phyloP scores from a whole-genome alignment of 495 filamentous ascomycete species.

The Penicillium daleae region DNA sequence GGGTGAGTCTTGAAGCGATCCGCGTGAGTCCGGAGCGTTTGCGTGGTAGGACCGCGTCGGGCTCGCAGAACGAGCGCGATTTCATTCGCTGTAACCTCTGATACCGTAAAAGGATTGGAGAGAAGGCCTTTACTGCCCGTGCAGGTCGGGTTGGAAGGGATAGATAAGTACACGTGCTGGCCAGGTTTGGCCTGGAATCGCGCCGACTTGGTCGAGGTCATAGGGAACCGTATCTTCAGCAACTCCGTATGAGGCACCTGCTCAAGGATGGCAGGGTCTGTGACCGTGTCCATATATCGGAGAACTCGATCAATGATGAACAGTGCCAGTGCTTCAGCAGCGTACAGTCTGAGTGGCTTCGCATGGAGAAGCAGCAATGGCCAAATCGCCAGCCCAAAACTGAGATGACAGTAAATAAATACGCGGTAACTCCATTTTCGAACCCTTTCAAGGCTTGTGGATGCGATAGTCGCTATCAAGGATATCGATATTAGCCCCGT shows the following conservation, averaged over 20 bases:
- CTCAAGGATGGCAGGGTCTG: not conserved
- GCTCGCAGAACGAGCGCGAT: conserved; percentile 13
- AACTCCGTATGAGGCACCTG: not conserved
- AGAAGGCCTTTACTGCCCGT: conserved; percentile 3
- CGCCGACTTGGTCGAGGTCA: conserved; percentile 5
- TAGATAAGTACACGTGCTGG: conserved; percentile 9
- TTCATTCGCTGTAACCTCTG: conserved; percentile 1
- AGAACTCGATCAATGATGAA: conserved; percentile 14
- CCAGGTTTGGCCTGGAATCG: conserved; percentile 4
- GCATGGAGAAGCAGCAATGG: conserved; percentile 12
- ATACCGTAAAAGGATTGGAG: conserved; percentile 14
- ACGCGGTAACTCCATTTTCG: conserved; percentile 15
- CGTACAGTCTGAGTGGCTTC: conserved; percentile 6
- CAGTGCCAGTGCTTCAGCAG: conserved; percentile 5
- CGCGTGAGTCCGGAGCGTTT: conserved; percentile 7
- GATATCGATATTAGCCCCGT: not conserved
- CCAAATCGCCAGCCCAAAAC: conserved; percentile 1
- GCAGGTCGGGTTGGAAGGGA: not conserved
- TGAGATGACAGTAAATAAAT: conserved; percentile 14
- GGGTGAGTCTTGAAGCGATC: not conserved
- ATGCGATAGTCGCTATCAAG: not conserved
- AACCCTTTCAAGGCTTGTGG: conserved; percentile 5
- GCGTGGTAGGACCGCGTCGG: conserved; percentile 8
- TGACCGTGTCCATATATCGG: conserved; percentile 8
- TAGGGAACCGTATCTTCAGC: conserved; percentile 5